Conservation (phyloP, 352 stramenopile species). For the Globisporangium takayamanum region DNA sequence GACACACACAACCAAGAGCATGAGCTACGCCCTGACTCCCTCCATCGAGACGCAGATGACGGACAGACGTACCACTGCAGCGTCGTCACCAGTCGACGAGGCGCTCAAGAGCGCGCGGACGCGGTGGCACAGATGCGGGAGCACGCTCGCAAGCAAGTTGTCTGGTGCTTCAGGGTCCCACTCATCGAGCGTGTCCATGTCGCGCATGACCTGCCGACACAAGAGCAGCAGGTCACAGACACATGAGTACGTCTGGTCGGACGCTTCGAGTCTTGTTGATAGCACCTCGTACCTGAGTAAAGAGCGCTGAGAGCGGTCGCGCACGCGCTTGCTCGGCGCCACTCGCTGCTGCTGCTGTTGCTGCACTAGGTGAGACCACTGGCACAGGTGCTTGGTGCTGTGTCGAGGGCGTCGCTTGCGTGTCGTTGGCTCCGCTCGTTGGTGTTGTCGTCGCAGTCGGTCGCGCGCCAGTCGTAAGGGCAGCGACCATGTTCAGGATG, state of each 20-base stretch:
- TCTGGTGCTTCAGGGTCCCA: slow-evolving; percentile 10
- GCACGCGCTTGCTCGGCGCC: background rate
- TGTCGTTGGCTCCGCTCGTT: background rate
- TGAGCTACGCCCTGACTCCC: no score
- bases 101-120: slow-evolving; percentile 5
- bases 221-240: background rate
- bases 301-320: slow-evolving; percentile 7
- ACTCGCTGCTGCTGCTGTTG: no score
- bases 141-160: slow-evolving; percentile 12
- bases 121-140: slow-evolving; percentile 12
- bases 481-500: slow-evolving; percentile 12
- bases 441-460: background rate
- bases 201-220: slow-evolving; percentile 10
- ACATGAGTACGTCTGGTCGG: no score
- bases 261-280: background rate
- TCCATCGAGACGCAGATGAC: no score
- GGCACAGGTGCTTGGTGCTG: no score
- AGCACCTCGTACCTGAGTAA: slow-evolving; percentile 3
- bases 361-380: no score
- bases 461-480: slow-evolving; percentile 2
- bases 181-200: slow-evolving; percentile 16
- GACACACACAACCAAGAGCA: no score
- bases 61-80: background rate
- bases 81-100: background rate
- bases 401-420: background rate